Conservation (phyloP, 2,329 filamentous ascomycete genomes). For the Anisogramma anomala region DNA sequence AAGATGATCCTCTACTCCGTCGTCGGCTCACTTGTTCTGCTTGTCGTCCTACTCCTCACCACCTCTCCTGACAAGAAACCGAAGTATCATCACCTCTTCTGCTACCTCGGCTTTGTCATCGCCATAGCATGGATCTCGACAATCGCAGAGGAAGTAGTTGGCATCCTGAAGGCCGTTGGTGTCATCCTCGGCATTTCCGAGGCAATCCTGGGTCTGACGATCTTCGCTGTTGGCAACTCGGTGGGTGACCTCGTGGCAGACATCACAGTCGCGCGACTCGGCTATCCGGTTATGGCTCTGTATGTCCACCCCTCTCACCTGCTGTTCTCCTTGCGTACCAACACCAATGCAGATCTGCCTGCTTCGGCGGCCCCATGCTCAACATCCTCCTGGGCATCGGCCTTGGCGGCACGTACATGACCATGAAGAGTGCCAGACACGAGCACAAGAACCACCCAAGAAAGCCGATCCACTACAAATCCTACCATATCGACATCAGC, state of each 20-base stretch:
- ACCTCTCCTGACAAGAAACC: slow-evolving; percentile 58
- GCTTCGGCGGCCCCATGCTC: slow-evolving; percentile 96
- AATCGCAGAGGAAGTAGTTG: slow-evolving; percentile 90
- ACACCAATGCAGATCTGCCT: slow-evolving; percentile 52
- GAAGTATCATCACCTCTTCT: slow-evolving; percentile 65
- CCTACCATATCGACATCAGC: slow-evolving; percentile 74
- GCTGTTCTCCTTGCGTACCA: slow-evolving; percentile 14
- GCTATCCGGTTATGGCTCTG: slow-evolving; percentile 91
- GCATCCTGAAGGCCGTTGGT: slow-evolving; percentile 83
- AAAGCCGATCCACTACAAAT: slow-evolving; percentile 52
- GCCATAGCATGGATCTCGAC: slow-evolving; percentile 94
- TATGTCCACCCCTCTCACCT: slow-evolving; percentile 27
- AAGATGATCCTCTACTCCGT: slow-evolving; percentile 53
- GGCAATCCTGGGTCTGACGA: slow-evolving; percentile 84
- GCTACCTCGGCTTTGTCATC: slow-evolving; percentile 82
- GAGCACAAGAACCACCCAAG: slow-evolving; percentile 57
- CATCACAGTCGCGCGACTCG: slow-evolving; percentile 83
- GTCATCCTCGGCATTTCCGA: slow-evolving; percentile 89
- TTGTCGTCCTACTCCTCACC: slow-evolving; percentile 55
- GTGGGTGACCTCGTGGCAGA: slow-evolving; percentile 89
- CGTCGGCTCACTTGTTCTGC: slow-evolving; percentile 52
- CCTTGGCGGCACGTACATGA: slow-evolving; percentile 82
- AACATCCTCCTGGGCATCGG: slow-evolving; percentile 94
- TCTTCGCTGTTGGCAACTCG: slow-evolving; percentile 94
- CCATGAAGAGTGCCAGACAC: slow-evolving; percentile 56